Conservation (phyloP, 441 rosid species). For the Bruguiera hainesii region DNA sequence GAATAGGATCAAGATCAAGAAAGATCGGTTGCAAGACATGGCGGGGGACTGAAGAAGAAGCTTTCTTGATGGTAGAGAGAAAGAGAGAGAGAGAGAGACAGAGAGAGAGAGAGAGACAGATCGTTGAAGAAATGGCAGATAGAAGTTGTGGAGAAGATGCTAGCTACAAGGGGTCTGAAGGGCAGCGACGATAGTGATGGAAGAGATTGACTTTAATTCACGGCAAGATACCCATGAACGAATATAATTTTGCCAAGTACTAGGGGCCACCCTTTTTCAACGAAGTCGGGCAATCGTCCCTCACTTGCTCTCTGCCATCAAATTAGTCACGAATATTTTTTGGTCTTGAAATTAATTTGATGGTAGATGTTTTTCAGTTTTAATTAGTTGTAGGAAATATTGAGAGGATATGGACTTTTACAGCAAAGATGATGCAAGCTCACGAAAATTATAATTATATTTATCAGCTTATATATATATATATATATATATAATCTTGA, state of each 20-base stretch:
- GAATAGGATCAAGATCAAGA: conserved; percentile 21
- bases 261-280: background rate
- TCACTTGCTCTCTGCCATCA: conserved; percentile 15
- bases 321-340: conserved; percentile 35
- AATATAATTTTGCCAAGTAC: conserved; percentile 17
- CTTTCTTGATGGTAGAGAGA: background rate
- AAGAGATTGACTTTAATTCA: conserved; percentile 36
- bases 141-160: too few relatives aligned
- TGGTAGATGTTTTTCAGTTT: too few relatives aligned
- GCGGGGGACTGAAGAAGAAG: conserved; percentile 6
- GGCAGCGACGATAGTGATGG: conserved; percentile 9
- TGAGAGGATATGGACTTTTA: too few relatives aligned
- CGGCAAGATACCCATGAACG: conserved; percentile 58
- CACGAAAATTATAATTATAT: too few relatives aligned
- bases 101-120: background rate
- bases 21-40: conserved; percentile 18
- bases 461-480: too few relatives aligned
- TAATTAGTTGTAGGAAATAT: too few relatives aligned
- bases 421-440: too few relatives aligned
- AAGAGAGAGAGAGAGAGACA: background rate
- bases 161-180: background rate
- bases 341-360: conserved; percentile 1
- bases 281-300: background rate
- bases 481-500: too few relatives aligned
- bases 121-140: background rate